These are phyloP conservation scores for Xylaria acuta DNA, from an alignment of 495 filamentous ascomycete species.

Conservation along the genomic window DNA sequence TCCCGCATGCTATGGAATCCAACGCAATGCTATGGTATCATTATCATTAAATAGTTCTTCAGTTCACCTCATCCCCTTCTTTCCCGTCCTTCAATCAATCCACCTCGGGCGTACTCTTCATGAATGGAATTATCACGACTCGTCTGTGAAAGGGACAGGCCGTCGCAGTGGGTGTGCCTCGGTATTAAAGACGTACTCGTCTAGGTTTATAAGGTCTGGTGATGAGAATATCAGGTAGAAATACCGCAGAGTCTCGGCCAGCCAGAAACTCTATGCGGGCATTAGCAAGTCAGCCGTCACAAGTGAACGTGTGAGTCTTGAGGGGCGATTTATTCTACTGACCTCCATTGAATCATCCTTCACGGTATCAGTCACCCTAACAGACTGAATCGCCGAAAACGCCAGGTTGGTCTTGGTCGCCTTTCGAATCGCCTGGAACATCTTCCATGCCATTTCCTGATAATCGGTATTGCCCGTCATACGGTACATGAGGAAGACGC, in stretches of 20 bases:
- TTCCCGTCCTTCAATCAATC: not conserved
- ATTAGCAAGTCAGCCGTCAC: not conserved
- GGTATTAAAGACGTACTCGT: slow-evolving; percentile 64
- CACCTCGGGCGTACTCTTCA: not conserved
- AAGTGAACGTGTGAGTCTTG: not conserved
- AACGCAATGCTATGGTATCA: slow-evolving; percentile 24
- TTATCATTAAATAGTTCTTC: slow-evolving; percentile 21
- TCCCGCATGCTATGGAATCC: slow-evolving; percentile 1
- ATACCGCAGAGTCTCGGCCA: slow-evolving; percentile 81
- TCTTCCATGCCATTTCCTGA: slow-evolving; percentile 63
- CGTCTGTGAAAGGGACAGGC: slow-evolving; percentile 5
- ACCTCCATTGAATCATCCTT: slow-evolving; percentile 55
- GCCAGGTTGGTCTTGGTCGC: slow-evolving; percentile 51
- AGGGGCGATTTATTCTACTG: slow-evolving; percentile 10
- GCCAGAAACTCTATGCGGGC: slow-evolving; percentile 54
- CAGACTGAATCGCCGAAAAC: slow-evolving; percentile 38
- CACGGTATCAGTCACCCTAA: slow-evolving; percentile 32
- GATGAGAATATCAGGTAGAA: slow-evolving; percentile 84
- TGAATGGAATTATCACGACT: not conserved
- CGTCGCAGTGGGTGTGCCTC: slow-evolving; percentile 77
- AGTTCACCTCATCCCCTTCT: not conserved
- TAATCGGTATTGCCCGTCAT: slow-evolving; percentile 60
- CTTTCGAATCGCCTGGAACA: slow-evolving; percentile 58
- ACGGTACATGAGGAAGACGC: slow-evolving; percentile 64
- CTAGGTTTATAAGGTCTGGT: slow-evolving; percentile 68